Evolutionary conservation across 208 protist species (phyloP).

Genomic region (Leishmania tarentolae): DNA sequence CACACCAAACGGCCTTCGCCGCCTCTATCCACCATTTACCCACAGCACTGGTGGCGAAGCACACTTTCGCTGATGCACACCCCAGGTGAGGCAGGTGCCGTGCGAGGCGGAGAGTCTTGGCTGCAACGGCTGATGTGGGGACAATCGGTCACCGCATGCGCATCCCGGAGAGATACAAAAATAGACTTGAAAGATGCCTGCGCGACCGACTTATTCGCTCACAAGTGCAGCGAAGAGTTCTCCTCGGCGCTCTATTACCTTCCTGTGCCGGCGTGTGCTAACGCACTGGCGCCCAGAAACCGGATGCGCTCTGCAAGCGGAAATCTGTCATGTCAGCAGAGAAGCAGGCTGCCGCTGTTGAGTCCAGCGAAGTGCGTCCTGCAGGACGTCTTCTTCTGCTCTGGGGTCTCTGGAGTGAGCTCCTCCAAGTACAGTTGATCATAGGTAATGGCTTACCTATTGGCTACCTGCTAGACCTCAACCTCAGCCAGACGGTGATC

Average conservation of each 20-base stretch:
- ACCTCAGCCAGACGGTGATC: slow-evolving; percentile 7
- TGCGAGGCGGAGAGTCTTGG: neutral
- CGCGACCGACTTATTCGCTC: neutral
- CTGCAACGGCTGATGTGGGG: neutral
- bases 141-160: neutral
- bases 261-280: neutral
- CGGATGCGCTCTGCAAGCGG: neutral
- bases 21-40: slow-evolving; percentile 2
- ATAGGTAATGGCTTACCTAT: neutral
- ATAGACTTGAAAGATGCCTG: neutral
- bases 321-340: neutral
- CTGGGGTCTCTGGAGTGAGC: slow-evolving; percentile 3
- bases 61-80: neutral
- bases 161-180: neutral
- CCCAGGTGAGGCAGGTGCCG: neutral
- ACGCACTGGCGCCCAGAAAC: neutral
- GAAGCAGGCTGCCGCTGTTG: neutral
- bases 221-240: neutral
- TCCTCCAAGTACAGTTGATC: neutral
- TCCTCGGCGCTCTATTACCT: slow-evolving; percentile 11
- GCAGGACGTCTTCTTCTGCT: slow-evolving; percentile 6
- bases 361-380: neutral
- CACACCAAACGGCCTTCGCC: neutral
- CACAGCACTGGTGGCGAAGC: neutral
- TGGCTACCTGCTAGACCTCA: neutral